Evolutionary conservation across 1,139 yeast species (phyloP).

Genomic region (Saccharomyces hybrid): DNA sequence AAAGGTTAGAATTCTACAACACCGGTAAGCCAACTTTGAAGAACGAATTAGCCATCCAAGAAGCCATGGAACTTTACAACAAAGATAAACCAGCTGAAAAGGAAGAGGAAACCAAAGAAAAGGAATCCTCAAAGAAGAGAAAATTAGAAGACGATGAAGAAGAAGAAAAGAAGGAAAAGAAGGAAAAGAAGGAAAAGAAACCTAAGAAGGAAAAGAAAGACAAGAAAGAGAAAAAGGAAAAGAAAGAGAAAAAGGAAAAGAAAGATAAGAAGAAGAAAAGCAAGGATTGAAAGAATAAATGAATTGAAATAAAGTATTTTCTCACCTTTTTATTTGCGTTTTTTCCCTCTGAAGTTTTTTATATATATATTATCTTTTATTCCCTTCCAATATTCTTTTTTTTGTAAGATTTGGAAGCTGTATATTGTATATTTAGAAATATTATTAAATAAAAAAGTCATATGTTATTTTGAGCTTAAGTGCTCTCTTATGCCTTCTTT

Average conservation of each 20-base stretch:
- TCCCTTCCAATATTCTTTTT: constrained; percentile 9
- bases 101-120: constrained; percentile 30
- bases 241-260: constrained; percentile 48
- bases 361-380: constrained; percentile 8
- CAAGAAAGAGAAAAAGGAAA: constrained; percentile 47
- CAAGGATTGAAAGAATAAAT: constrained; percentile 40
- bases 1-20: constrained; percentile 90
- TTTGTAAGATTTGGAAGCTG: constrained; percentile 5
- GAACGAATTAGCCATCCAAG: constrained; percentile 87
- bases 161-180: constrained; percentile 35
- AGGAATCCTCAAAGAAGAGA: constrained; percentile 38
- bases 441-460: constrained; percentile 4
- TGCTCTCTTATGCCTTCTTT: neutral
- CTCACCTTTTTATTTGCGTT: neutral
- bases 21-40: constrained; percentile 96
- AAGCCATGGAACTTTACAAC: constrained; percentile 70
- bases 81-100: constrained; percentile 44
- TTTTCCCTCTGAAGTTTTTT: constrained; percentile 4
- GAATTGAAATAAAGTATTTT: constrained; percentile 3
- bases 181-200: constrained; percentile 47
- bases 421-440: constrained; percentile 7
- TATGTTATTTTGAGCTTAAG: constrained; percentile 1
- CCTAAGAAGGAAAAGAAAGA: constrained; percentile 46
- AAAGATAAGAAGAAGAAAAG: constrained; percentile 45
- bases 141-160: constrained; percentile 35